Conservation (phyloP, 2,329 filamentous ascomycete species). For the Teratosphaeria zuluensis region DNA sequence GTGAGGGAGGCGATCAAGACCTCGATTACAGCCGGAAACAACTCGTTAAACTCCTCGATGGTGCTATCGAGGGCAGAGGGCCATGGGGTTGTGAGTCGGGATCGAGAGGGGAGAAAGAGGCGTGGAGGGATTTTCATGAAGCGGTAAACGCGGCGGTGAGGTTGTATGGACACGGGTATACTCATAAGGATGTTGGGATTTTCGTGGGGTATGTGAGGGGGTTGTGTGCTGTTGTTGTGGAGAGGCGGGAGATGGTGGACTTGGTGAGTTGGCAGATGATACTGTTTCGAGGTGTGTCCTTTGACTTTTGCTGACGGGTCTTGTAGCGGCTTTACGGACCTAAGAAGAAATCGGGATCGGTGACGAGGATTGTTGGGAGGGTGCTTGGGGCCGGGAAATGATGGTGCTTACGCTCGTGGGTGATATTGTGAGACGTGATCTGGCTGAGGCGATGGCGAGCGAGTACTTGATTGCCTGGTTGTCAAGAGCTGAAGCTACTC, state of each 20-base stretch:
- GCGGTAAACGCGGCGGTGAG: neutral
- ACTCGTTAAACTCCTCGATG: neutral
- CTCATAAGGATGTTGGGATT: neutral
- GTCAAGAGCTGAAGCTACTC: neutral
- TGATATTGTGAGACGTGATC: no score
- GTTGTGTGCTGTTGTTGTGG: neutral
- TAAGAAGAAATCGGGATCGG: neutral
- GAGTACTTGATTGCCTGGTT: neutral
- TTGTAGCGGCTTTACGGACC: neutral
- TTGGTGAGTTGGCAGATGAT: neutral
- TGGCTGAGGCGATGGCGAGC: no score
- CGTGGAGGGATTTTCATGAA: neutral
- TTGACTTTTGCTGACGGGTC: neutral
- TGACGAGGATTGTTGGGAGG: neutral
- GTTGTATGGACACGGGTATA: neutral
- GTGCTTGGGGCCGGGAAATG: neutral
- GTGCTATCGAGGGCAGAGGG: neutral
- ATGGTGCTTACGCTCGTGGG: neutral
- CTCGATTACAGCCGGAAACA: neutral
- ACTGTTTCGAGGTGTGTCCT: neutral
- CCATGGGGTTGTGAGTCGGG: neutral
- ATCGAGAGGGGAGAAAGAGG: neutral
- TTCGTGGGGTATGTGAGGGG: neutral
- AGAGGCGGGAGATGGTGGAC: neutral
- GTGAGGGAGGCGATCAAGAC: neutral